These are phyloP conservation scores for Kwoniella europaea DNA, from an alignment of 768 basidiomycete genomes.

Conservation along the genomic window DNA sequence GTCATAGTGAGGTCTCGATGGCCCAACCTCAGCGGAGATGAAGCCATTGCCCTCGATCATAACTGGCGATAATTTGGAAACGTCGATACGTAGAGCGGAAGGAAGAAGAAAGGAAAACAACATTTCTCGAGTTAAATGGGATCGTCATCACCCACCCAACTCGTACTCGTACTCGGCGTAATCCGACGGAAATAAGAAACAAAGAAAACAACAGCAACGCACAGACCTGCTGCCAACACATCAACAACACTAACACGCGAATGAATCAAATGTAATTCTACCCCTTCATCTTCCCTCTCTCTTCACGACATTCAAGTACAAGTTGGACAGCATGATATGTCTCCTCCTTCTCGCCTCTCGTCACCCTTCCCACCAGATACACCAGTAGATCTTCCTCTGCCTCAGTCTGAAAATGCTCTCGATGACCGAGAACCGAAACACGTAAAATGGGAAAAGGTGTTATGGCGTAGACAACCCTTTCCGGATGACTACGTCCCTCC, in stretches of 20 bases:
- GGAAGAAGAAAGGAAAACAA: background rate
- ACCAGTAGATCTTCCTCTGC: background rate
- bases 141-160: background rate
- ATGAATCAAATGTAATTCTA: background rate
- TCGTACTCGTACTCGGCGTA: background rate
- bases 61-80: too few species aligned
- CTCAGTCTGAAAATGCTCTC: too few species aligned
- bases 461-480: slow-evolving; percentile 64
- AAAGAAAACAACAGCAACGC: background rate
- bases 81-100: background rate
- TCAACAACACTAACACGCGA: background rate
- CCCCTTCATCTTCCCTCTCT: background rate
- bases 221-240: background rate
- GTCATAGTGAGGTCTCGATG: slow-evolving; percentile 16
- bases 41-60: slow-evolving; percentile 25
- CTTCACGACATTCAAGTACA: background rate
- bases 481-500: slow-evolving; percentile 86
- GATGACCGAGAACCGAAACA: background rate
- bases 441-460: slow-evolving; percentile 53
- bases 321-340: slow-evolving; percentile 16
- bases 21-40: slow-evolving; percentile 29
- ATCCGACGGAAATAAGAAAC: slow-evolving; percentile 8
- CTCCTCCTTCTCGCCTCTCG: background rate
- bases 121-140: background rate
- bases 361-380: slow-evolving; percentile 1